Percentiles rank a stretch among this genome's conserved stretches.
These are phyloP conservation scores for Oryza officinalis DNA, from an alignment of 176 grass and related monocot species.

Conservation along the genomic window DNA sequence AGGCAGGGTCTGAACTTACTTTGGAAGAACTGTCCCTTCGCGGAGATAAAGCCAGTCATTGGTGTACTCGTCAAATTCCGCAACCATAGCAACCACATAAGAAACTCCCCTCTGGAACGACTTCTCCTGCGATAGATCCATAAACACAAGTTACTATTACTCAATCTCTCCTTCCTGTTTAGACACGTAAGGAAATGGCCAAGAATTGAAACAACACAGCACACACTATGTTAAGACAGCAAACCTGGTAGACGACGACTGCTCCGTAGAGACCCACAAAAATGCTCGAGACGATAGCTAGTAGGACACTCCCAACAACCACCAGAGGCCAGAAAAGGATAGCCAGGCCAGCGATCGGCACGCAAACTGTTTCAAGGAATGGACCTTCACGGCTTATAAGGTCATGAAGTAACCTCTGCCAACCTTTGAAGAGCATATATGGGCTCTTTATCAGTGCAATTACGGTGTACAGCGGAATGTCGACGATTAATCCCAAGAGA, in stretches of 20 bases:
- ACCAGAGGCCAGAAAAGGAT: conserved; percentile 89
- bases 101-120: conserved; percentile 71
- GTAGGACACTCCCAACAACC: conserved; percentile 79
- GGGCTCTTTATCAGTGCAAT: conserved; percentile 91
- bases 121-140: conserved; percentile 53
- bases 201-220: not conserved
- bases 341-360: conserved; percentile 79
- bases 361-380: conserved; percentile 85
- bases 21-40: conserved; percentile 85
- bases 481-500: conserved; percentile 65
- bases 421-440: conserved; percentile 98
- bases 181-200: not conserved
- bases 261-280: conserved; percentile 91
- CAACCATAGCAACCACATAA: conserved; percentile 86
- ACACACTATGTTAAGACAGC: not conserved
- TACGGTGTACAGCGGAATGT: conserved; percentile 83
- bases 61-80: conserved; percentile 93
- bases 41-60: conserved; percentile 98
- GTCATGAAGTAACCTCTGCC: conserved; percentile 90
- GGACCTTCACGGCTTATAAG: conserved; percentile 83
- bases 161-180: not conserved
- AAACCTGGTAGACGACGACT: conserved; percentile 88
- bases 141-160: not conserved
- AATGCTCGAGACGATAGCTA: conserved; percentile 83
- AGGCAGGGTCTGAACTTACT: conserved; percentile 46